Percentiles rank a stretch among this genome's conserved stretches.
phyloP scores from a whole-genome alignment of 352 stramenopile genomes.

The Phytophthora colocasiae region DNA sequence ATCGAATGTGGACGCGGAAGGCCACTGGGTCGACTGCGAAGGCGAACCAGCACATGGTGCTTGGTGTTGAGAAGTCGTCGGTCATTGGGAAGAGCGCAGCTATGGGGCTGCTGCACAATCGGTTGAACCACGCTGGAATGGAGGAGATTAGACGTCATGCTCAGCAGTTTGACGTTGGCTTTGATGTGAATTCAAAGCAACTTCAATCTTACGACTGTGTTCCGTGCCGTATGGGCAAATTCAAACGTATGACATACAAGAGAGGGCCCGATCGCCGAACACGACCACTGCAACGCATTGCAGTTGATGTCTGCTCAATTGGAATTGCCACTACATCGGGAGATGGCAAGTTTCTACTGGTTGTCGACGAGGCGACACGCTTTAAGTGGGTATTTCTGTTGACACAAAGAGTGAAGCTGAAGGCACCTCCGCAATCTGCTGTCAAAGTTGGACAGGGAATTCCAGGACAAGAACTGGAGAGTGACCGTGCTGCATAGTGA shows the following conservation, averaged over 20 bases:
- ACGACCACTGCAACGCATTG: background rate
- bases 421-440: constrained; percentile 4
- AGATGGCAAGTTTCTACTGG: too few species aligned
- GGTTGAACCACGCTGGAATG: constrained; percentile 14
- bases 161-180: constrained; percentile 1
- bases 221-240: constrained; percentile 13
- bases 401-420: constrained; percentile 11
- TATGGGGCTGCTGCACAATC: constrained; percentile 17
- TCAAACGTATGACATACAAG: constrained; percentile 10
- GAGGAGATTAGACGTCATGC: constrained; percentile 8
- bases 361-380: too few species aligned
- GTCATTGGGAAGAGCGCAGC: background rate
- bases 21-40: background rate
- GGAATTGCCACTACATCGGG: too few species aligned
- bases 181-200: constrained; percentile 1
- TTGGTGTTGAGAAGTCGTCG: too few species aligned
- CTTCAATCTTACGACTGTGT: constrained; percentile 19
- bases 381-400: background rate
- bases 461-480: background rate
- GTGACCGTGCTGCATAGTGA: constrained; percentile 8
- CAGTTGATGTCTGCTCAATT: constrained; percentile 8
- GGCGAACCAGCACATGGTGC: constrained; percentile 3
- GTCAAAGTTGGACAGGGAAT: constrained; percentile 13
- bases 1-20: constrained; percentile 14
- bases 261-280: background rate